Percentiles rank a stretch among this genome's conserved stretches.
Conservation (phyloP, 495 filamentous ascomycete genomes). For the Aspergillus campestris region DNA sequence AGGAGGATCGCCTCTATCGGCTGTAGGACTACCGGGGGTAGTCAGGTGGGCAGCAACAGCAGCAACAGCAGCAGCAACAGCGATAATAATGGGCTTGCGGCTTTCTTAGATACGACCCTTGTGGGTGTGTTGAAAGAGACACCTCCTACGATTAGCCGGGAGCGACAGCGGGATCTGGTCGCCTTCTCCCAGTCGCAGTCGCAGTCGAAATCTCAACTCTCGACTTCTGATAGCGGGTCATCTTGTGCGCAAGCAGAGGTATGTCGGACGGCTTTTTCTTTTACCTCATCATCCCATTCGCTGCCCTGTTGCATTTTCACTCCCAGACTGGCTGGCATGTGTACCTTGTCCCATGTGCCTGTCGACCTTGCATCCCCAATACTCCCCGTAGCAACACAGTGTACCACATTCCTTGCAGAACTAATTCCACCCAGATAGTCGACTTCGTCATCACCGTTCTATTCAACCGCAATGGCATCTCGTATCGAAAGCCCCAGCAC, state of each 20-base stretch:
- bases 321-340: background rate
- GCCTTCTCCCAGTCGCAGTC: slow-evolving; percentile 52
- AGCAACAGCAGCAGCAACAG: background rate
- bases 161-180: slow-evolving; percentile 49
- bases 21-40: background rate
- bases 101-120: slow-evolving; percentile 59
- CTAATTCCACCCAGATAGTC: slow-evolving; percentile 54
- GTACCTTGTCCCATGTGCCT: background rate
- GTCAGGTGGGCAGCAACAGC: background rate
- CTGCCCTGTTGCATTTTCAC: background rate
- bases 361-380: no score
- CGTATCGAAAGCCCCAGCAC: slow-evolving; percentile 53
- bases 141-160: slow-evolving; percentile 25
- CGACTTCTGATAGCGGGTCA: slow-evolving; percentile 30
- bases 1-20: slow-evolving; percentile 37
- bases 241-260: slow-evolving; percentile 53
- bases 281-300: background rate
- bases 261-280: slow-evolving; percentile 5
- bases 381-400: no score
- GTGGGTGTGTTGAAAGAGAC: slow-evolving; percentile 44
- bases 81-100: slow-evolving; percentile 26
- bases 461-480: slow-evolving; percentile 48
- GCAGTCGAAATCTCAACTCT: slow-evolving; percentile 17
- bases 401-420: background rate
- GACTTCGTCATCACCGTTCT: slow-evolving; percentile 74